Evolutionary conservation across 495 filamentous ascomycete species (phyloP), one percentile per base, ranked within the genome.

Genomic region (Penicillium turbatum): DNA sequence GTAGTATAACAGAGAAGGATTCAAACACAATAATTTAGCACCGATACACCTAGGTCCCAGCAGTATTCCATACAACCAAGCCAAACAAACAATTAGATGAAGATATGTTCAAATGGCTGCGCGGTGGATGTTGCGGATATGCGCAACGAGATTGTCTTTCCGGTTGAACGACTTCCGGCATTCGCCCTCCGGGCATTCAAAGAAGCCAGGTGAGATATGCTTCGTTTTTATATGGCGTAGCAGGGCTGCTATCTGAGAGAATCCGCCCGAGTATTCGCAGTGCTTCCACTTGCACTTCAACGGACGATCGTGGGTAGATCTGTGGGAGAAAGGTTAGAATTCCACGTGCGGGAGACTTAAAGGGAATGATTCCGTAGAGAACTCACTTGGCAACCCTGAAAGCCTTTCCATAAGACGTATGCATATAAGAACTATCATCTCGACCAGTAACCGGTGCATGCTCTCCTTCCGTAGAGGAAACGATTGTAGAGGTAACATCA

Each of bases 201-300:
- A 59, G 10, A 51, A 31, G 2, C 44, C 42, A 0, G 59, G 59
- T 3, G 55, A 40, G 8, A 65, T 47, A 36, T 65, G 62, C 2
- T 45, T 57, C 11, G 51, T 40, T 5, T 54, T 54, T 15, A 62
- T 39, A 34, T 65, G 62, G 21, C 62, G 60, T 38, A 49, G 35
- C 0, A 65, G 54, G 27, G 55, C 50, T 4, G 51, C 48, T 43
- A 55, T 53, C 13, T 54, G 42, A 1, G 46, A 51, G 12, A 62
- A 65, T 16, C 27, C 26, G 2, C 59, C 51, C 3, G 46, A 38
- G 26, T 56, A 58, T n/a, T 29, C 35, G 39, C 59, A 64, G 11
- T 49, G 53, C 31, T 49, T 26, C 62, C 55, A 63, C 6, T 30
- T 41, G 42, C 52, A 61, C 36, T 56, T 59, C 3, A 51, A 46